Evolutionary conservation across 2,329 filamentous ascomycete species (phyloP).

Genomic region (Sclerotinia minor): DNA sequence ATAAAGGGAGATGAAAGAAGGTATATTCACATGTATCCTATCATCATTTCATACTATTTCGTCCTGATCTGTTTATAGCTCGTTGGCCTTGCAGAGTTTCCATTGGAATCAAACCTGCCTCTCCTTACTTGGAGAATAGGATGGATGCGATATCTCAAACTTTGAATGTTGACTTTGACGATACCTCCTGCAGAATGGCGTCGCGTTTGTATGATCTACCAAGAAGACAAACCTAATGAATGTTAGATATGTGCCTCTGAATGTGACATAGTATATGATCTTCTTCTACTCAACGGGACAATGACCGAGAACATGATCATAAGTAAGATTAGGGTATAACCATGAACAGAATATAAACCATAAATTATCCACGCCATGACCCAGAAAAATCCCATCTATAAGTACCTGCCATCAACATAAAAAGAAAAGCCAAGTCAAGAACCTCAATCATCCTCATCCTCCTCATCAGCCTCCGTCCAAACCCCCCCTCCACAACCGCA

Average conservation of each 20-base stretch:
- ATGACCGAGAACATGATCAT: no score
- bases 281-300: neutral
- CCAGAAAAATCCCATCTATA: neutral
- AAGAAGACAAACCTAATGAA: neutral
- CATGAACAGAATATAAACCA: neutral
- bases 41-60: no score
- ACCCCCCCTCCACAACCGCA: conserved; percentile 30
- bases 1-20: no score
- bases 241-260: neutral
- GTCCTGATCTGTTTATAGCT: no score
- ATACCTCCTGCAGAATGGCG: no score
- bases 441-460: neutral
- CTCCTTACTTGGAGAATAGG: no score
- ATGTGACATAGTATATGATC: neutral
- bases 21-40: no score
- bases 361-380: neutral
- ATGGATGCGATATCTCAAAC: neutral
- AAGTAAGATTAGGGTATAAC: neutral
- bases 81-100: no score
- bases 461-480: conserved; percentile 20
- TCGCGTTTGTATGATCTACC: neutral
- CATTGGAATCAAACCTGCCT: no score
- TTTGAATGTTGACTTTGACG: neutral
- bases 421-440: neutral
- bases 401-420: neutral